A percentile compares a stretch with the other conserved stretches of the same genome.
Evolutionary conservation across 345 rosid species (phyloP).

Genomic region (Gossypium anomalum): DNA sequence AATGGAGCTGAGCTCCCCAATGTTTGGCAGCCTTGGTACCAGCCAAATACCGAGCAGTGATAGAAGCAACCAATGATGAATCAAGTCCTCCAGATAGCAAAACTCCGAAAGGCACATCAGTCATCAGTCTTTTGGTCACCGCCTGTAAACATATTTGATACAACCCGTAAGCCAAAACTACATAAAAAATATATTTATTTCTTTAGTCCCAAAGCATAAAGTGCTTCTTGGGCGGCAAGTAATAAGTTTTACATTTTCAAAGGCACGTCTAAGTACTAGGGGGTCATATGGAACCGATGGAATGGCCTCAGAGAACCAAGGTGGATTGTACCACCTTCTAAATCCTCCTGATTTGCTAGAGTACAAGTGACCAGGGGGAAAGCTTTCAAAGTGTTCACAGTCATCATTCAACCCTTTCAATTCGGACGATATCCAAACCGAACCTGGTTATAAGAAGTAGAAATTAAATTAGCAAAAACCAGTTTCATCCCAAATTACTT

Average conservation of each 20-base stretch:
- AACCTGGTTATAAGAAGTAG: conserved; percentile 36
- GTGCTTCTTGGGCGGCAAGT: not conserved
- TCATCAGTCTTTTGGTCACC: conserved; percentile 87
- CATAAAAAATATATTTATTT: not conserved
- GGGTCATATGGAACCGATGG: conserved; percentile 78
- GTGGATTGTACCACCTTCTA: conserved; percentile 84
- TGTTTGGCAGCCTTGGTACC: conserved; percentile 66
- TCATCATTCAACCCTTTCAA: conserved; percentile 82
- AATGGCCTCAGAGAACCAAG: conserved; percentile 66
- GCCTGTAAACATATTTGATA: conserved; percentile 42
- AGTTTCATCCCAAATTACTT: not conserved
- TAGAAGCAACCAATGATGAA: conserved; percentile 84
- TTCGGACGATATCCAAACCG: conserved; percentile 82
- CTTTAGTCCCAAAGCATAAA: not conserved
- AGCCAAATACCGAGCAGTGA: conserved; percentile 72
- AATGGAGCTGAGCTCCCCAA: conserved; percentile 88
- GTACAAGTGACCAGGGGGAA: conserved; percentile 90
- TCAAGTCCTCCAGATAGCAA: conserved; percentile 92
- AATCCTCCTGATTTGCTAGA: conserved; percentile 75
- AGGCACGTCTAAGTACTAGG: conserved; percentile 54
- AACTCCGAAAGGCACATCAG: conserved; percentile 92
- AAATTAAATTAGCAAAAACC: not conserved
- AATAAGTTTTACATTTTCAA: conserved; percentile 54
- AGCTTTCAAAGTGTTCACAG: conserved; percentile 80
- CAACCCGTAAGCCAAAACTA: not conserved